Evolutionary conservation across 2,329 filamentous ascomycete genomes (phyloP).

Genomic region (Xylariaceae sp.): DNA sequence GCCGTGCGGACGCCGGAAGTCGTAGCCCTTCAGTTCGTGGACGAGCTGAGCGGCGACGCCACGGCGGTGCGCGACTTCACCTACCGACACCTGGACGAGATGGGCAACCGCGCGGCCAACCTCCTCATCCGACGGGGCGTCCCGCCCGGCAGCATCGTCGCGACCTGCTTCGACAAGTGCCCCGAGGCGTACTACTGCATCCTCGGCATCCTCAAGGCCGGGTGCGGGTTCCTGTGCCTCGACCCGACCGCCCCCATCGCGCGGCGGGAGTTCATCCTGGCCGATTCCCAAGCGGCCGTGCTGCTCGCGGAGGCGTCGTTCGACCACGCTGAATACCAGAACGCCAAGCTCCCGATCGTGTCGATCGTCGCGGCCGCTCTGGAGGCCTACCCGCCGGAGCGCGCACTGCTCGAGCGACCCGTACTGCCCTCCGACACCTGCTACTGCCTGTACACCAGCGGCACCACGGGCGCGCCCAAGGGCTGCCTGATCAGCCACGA

Average conservation of each 20-base stretch:
- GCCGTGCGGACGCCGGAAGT: conserved; percentile 49
- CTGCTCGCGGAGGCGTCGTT: conserved; percentile 46
- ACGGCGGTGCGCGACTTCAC: conserved; percentile 56
- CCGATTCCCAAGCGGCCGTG: conserved; percentile 60
- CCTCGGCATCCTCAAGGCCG: conserved; percentile 73
- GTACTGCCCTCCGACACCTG: conserved; percentile 57
- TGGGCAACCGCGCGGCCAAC: conserved; percentile 66
- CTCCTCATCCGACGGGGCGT: conserved; percentile 47
- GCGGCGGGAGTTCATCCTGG: conserved; percentile 69
- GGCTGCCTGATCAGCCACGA: conserved; percentile 84
- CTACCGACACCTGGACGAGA: conserved; percentile 62
- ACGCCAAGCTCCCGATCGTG: conserved; percentile 24
- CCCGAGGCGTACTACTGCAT: conserved; percentile 79
- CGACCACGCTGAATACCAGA: conserved; percentile 24
- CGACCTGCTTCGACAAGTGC: conserved; percentile 76
- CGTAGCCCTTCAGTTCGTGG: conserved; percentile 69
- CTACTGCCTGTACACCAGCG: conserved; percentile 83
- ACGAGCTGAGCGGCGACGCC: conserved; percentile 39
- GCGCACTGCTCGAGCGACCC: too few species aligned
- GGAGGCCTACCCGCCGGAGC: conserved; percentile 19
- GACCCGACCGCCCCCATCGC: conserved; percentile 66
- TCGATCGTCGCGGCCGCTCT: conserved; percentile 26
- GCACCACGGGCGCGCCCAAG: conserved; percentile 80
- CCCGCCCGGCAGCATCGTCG: conserved; percentile 55
- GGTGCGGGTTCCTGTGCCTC: conserved; percentile 73